Evolutionary conservation across 768 basidiomycete genomes (phyloP).

Genomic region (Tricholoma furcatifolium): DNA sequence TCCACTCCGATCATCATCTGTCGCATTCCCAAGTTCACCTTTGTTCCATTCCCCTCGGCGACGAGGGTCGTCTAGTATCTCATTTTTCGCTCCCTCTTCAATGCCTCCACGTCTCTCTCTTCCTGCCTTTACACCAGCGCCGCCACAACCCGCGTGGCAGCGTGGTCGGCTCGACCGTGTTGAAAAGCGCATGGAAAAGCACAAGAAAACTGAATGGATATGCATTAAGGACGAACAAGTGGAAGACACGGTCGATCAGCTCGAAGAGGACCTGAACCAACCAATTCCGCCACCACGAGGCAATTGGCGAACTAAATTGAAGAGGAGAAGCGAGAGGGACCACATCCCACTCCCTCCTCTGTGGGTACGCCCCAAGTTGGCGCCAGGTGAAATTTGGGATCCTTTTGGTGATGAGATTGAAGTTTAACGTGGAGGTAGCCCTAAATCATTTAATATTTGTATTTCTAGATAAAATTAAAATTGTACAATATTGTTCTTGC

Average conservation of each 20-base stretch:
- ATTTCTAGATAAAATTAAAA: neutral
- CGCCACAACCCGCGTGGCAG: slow-evolving; percentile 31
- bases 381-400: slow-evolving; percentile 25
- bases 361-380: slow-evolving; percentile 10
- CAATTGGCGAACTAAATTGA: slow-evolving; percentile 1
- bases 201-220: slow-evolving; percentile 32
- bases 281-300: neutral
- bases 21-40: slow-evolving; percentile 3
- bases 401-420: slow-evolving; percentile 31
- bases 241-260: slow-evolving; percentile 20
- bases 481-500: neutral
- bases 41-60: slow-evolving; percentile 4
- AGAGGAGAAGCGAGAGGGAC: neutral
- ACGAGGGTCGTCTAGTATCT: slow-evolving; percentile 10
- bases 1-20: slow-evolving; percentile 10
- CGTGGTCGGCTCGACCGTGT: slow-evolving; percentile 32
- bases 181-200: slow-evolving; percentile 30
- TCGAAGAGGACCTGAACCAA: slow-evolving; percentile 7
- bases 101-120: slow-evolving; percentile 13
- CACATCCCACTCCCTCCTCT: neutral
- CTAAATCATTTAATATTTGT: neutral
- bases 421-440: slow-evolving; percentile 12
- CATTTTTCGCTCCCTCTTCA: slow-evolving; percentile 15
- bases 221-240: slow-evolving; percentile 28
- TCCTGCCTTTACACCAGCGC: slow-evolving; percentile 25